phyloP scores from a whole-genome alignment of 192 early-diverging fungal species.

The Mortierella alpina region DNA sequence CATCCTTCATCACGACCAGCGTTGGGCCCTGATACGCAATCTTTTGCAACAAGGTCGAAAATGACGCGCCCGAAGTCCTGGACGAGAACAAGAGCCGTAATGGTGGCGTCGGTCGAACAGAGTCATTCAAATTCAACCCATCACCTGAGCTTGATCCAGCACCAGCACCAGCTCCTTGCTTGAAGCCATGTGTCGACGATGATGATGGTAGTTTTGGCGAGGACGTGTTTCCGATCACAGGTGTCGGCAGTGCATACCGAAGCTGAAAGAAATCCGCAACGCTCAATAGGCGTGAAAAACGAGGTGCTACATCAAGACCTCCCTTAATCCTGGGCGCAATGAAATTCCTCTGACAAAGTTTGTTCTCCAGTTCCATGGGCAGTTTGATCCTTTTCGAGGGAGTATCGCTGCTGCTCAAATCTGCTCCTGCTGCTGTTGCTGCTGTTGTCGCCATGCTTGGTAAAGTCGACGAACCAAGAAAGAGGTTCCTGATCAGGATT shows the following conservation, averaged over 20 bases:
- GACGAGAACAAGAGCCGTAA: conserved; percentile 61
- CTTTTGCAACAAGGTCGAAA: conserved; percentile 59
- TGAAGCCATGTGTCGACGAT: background rate
- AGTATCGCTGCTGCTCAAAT: background rate
- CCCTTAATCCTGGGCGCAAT: conserved; percentile 45
- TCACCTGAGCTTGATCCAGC: conserved; percentile 1
- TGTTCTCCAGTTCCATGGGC: conserved; percentile 32
- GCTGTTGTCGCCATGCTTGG: background rate
- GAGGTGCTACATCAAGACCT: conserved; percentile 28
- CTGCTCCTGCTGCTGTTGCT: background rate
- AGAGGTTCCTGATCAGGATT: conserved; percentile 48
- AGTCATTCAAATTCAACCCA: background rate
- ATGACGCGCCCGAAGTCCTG: conserved; percentile 57
- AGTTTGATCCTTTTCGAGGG: conserved; percentile 15
- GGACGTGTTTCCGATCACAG: conserved; percentile 7
- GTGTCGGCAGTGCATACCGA: conserved; percentile 38
- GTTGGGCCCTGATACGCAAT: conserved; percentile 62
- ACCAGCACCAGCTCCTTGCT: conserved; percentile 7
- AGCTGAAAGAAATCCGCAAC: conserved; percentile 56
- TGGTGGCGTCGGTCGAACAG: conserved; percentile 25
- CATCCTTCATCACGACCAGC: conserved; percentile 59
- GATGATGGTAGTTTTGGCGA: conserved; percentile 12
- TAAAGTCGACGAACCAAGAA: conserved; percentile 27
- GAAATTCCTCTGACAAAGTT: conserved; percentile 34
- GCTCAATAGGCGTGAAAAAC: conserved; percentile 51